These are phyloP conservation scores for Bipolaris oryzae DNA, from an alignment of 2,329 filamentous ascomycete species.

Conservation along the genomic window DNA sequence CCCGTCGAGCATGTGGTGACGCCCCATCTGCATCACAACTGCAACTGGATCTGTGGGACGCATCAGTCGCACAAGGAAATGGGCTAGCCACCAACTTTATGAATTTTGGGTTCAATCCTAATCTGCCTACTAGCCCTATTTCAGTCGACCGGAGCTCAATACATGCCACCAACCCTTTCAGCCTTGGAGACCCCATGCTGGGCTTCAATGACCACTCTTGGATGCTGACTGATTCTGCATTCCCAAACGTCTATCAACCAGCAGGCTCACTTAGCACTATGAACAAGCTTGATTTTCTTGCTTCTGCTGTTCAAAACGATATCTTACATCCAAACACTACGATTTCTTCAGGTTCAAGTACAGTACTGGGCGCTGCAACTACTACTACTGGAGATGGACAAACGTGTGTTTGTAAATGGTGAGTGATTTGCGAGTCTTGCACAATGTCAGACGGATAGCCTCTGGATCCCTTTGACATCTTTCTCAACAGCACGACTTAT, in stretches of 20 bases:
- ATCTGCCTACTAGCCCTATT: conserved; percentile 28
- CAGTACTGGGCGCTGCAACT: conserved; percentile 6
- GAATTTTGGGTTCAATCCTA: conserved; percentile 34
- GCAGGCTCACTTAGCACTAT: conserved; percentile 11
- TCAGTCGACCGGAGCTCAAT: conserved; percentile 24
- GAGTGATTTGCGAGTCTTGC: not conserved
- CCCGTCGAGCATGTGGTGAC: conserved; percentile 38
- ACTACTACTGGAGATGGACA: conserved; percentile 15
- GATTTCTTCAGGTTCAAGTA: conserved; percentile 11
- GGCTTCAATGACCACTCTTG: conserved; percentile 32
- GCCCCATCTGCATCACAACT: conserved; percentile 31
- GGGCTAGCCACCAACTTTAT: conserved; percentile 34
- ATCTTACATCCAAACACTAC: conserved; percentile 26
- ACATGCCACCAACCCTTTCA: conserved; percentile 22
- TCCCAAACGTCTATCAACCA: conserved; percentile 23
- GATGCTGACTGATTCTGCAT: conserved; percentile 38
- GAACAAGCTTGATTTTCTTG: conserved; percentile 39
- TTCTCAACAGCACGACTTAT: not conserved
- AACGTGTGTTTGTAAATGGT: conserved; percentile 42
- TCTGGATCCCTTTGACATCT: not conserved
- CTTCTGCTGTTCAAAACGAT: conserved; percentile 38
- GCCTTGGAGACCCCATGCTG: conserved; percentile 26
- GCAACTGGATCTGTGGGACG: conserved; percentile 36
- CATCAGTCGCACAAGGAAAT: conserved; percentile 34
- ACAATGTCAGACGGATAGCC: no score